Base-by-base conservation (phyloP, 148 eudicot species). In the Gaultheria prostrata region DNA sequence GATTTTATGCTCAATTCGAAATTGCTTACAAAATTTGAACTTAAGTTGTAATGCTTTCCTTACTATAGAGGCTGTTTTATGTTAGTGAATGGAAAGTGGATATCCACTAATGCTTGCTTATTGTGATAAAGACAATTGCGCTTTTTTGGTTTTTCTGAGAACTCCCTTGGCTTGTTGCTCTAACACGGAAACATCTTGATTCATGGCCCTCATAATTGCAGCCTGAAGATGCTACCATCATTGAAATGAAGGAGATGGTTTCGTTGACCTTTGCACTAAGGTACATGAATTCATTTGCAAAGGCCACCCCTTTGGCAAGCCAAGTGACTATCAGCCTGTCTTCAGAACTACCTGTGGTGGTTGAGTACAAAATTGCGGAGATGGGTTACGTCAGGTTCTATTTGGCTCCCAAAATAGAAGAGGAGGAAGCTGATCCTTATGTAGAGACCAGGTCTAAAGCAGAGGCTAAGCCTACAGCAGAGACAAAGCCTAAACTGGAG, bases 391-490 rank as follows among this genome's bases (percentile, higher is more conserved):
- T 93, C 76, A 90, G 97, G 90, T 93, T 86, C 83, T 92, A 90
- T 83, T 81, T 93, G 77, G 97, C 97, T 85, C 97, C 97, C 56
- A 93, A 93, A 87, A 83, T 93, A 33, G 97, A 90, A 83, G 96
- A 93, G 54, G 95, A 91, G 24, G 92, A 90, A 32, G 89, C 85
- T 39, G 89, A 85, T 72, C 49, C 88, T 80, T 78, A 81, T 72
- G 61, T 77, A 8, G 88, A 87, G 70, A 75, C 88, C 49, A 78
- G 18, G 48, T 28, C 90, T 39, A 79, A 82, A 39, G 53, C 83
- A 32, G 86, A 73, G 17, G 73, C 82, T 26, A 80, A 83, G 72
- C 53, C 87, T 20, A 84, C 83, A 49, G 71, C 32, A 5, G 84
- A 82, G 59, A 49, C 84, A 2, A 63, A 82, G 69, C 51, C 84